Conservation (phyloP, 163 green algal species). For the Chlorella variabilis region DNA sequence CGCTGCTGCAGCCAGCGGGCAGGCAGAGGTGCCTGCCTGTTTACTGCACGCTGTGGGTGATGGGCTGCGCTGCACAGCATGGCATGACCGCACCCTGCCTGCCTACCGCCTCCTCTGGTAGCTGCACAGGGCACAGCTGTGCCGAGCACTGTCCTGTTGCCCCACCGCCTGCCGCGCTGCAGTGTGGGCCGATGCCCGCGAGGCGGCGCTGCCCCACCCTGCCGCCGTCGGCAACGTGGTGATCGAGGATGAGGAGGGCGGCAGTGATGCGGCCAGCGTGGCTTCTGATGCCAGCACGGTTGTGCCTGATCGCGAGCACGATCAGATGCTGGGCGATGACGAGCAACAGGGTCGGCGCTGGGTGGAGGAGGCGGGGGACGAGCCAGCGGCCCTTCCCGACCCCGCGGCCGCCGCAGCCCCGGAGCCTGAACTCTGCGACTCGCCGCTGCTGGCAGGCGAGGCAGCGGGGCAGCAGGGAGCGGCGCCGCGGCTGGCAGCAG, state of each 20-base stretch:
- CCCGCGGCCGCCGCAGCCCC: neutral
- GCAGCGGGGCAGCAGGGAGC: neutral
- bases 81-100: no score
- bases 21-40: neutral
- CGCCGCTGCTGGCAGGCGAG: neutral
- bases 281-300: constrained; percentile 28
- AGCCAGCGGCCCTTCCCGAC: neutral
- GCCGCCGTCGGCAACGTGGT: neutral
- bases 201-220: no score
- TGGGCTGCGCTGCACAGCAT: no score
- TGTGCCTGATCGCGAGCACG: neutral
- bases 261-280: constrained; percentile 1
- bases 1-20: no score
- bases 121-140: no score
- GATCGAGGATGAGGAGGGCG: constrained; percentile 12
- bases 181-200: neutral
- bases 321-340: neutral
- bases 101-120: no score
- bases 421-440: neutral
- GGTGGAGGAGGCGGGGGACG: neutral
- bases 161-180: neutral
- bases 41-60: neutral
- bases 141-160: neutral
- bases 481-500: neutral
- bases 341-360: no score